These are phyloP conservation scores for Magnaporthiopsis incrustans DNA, from an alignment of 2,329 filamentous ascomycete species.

Conservation along the genomic window DNA sequence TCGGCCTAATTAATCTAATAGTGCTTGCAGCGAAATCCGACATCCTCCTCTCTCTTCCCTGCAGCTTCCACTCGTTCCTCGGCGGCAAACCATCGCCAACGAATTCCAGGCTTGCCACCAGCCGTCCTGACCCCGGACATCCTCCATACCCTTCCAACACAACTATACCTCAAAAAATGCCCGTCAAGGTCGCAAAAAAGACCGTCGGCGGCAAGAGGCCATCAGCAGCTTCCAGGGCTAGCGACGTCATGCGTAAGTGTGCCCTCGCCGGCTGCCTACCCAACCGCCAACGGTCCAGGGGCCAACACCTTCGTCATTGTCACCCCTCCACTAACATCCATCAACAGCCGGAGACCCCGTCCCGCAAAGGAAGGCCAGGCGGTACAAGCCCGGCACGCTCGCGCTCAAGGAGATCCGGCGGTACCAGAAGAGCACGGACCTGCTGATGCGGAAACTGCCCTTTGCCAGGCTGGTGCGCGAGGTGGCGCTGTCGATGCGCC, in stretches of 20 bases:
- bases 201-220: background rate
- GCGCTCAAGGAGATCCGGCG: slow-evolving; percentile 86
- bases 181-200: background rate
- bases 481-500: slow-evolving; percentile 59
- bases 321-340: slow-evolving; percentile 14
- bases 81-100: background rate
- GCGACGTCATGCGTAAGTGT: slow-evolving; percentile 32
- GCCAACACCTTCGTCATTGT: background rate
- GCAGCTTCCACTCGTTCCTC: background rate
- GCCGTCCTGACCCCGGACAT: background rate
- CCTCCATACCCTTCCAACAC: background rate
- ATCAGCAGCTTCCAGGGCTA: slow-evolving; percentile 18
- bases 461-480: slow-evolving; percentile 75
- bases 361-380: slow-evolving; percentile 50
- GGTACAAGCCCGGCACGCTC: slow-evolving; percentile 72
- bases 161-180: background rate
- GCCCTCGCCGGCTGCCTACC: background rate
- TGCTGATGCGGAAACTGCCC: slow-evolving; percentile 72
- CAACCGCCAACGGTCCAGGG: background rate
- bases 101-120: background rate
- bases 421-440: slow-evolving; percentile 84
- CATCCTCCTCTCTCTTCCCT: background rate
- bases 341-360: slow-evolving; percentile 63
- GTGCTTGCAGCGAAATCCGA: too few relatives aligned
- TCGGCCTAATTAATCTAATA: background rate